Percentiles rank a stretch among this genome's conserved stretches.
phyloP scores from a whole-genome alignment of 768 basidiomycete species.

The Lentinula sp. region DNA sequence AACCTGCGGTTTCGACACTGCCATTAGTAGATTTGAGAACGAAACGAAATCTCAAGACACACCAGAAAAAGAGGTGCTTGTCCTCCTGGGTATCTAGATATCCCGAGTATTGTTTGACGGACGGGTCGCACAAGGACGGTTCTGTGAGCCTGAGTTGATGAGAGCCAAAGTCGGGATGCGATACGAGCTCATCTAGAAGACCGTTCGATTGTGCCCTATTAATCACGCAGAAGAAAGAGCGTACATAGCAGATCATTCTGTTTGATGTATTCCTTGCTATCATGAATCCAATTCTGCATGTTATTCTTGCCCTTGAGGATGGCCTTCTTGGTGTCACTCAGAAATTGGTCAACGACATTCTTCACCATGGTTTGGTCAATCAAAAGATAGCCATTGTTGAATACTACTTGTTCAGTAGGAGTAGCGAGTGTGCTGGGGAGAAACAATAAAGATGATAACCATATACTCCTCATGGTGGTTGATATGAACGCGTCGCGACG shows the following conservation, averaged over 20 bases:
- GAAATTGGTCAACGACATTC: slow-evolving; percentile 21
- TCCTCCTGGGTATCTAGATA: slow-evolving; percentile 78
- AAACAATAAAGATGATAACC: slow-evolving; percentile 27
- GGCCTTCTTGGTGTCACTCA: slow-evolving; percentile 36
- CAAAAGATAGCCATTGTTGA: slow-evolving; percentile 22
- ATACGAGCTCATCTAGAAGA: slow-evolving; percentile 57
- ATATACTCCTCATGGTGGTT: slow-evolving; percentile 33
- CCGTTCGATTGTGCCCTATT: neutral
- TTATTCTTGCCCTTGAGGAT: slow-evolving; percentile 40
- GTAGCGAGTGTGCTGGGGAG: slow-evolving; percentile 27
- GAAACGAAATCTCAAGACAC: slow-evolving; percentile 1
- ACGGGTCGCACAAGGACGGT: slow-evolving; percentile 70
- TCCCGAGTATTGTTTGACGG: slow-evolving; percentile 78
- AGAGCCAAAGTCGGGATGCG: slow-evolving; percentile 39
- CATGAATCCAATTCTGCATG: slow-evolving; percentile 55
- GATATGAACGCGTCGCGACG: neutral
- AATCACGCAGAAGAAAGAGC: neutral
- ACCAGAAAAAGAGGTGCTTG: slow-evolving; percentile 89
- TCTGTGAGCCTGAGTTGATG: slow-evolving; percentile 59
- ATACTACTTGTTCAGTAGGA: slow-evolving; percentile 36
- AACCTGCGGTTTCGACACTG: slow-evolving; percentile 45
- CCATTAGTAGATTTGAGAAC: neutral
- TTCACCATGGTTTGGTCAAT: slow-evolving; percentile 12
- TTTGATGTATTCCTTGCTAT: slow-evolving; percentile 61
- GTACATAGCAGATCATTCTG: slow-evolving; percentile 67